Evolutionary conservation across 306 rosid genomes (phyloP).

Genomic region (Inga laurina): DNA sequence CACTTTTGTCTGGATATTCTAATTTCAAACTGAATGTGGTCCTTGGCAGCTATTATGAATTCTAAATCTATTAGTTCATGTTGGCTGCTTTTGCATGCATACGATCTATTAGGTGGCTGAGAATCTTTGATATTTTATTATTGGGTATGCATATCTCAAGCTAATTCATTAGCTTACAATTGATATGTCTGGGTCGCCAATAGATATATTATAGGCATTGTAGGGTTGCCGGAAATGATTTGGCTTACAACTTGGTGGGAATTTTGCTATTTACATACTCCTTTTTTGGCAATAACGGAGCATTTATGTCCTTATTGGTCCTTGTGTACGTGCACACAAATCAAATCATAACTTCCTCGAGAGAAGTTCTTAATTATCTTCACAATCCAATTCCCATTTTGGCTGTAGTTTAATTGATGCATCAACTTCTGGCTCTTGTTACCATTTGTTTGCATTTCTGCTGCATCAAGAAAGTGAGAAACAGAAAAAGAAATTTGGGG

Average conservation of each 20-base stretch:
- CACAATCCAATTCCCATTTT: not conserved
- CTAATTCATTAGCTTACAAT: not conserved
- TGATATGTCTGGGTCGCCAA: not conserved
- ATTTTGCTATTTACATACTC: not conserved
- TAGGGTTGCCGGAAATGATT: not conserved
- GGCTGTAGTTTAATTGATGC: not conserved
- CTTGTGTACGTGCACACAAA: not conserved
- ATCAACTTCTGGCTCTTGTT: not conserved
- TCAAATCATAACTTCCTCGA: constrained; percentile 1
- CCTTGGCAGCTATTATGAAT: not conserved
- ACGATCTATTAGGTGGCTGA: not conserved
- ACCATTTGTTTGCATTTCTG: not conserved
- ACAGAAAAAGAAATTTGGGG: not conserved
- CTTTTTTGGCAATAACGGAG: not conserved
- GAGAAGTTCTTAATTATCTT: not conserved
- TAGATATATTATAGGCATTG: not conserved
- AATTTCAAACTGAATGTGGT: not conserved
- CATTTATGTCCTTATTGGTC: not conserved
- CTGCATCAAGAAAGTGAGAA: not conserved
- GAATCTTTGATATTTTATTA: not conserved
- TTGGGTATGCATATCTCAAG: not conserved
- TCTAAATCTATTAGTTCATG: not conserved
- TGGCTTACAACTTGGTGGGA: not conserved
- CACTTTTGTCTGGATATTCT: constrained; percentile 20
- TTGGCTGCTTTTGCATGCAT: not conserved